phyloP scores from a whole-genome alignment of 805 yeast species.

The Maudiozyma saulgeensis region DNA sequence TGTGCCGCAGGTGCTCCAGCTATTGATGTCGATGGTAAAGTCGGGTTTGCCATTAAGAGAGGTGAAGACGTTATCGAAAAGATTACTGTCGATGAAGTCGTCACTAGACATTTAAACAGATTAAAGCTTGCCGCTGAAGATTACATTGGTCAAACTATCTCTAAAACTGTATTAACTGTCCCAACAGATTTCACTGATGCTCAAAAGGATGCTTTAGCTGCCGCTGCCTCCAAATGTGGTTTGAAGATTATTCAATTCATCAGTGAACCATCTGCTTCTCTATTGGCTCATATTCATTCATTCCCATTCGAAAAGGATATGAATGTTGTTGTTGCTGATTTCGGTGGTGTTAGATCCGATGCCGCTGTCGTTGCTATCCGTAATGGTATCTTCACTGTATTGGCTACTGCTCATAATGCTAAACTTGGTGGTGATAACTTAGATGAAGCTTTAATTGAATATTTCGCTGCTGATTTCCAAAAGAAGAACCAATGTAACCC shows the following conservation, averaged over 20 bases:
- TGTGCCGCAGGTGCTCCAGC: slow-evolving; percentile 46
- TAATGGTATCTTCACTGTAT: slow-evolving; percentile 85
- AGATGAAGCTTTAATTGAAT: slow-evolving; percentile 71
- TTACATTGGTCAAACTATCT: slow-evolving; percentile 71
- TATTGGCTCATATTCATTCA: slow-evolving; percentile 66
- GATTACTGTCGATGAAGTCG: slow-evolving; percentile 65
- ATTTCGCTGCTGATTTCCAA: slow-evolving; percentile 88
- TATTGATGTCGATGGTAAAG: slow-evolving; percentile 42
- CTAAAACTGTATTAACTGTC: slow-evolving; percentile 78
- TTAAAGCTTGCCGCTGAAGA: slow-evolving; percentile 86
- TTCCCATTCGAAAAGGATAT: slow-evolving; percentile 29
- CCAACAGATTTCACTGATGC: slow-evolving; percentile 78
- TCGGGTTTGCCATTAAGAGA: slow-evolving; percentile 51
- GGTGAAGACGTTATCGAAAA: slow-evolving; percentile 43
- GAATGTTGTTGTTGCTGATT: slow-evolving; percentile 74
- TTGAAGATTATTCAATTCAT: slow-evolving; percentile 77
- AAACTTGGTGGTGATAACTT: slow-evolving; percentile 82
- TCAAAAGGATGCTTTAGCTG: slow-evolving; percentile 56
- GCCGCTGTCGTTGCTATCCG: slow-evolving; percentile 89
- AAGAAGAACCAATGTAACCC: slow-evolving; percentile 80
- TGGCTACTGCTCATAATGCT: slow-evolving; percentile 75
- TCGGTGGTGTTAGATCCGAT: slow-evolving; percentile 93
- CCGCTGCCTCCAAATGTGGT: slow-evolving; percentile 61
- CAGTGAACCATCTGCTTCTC: slow-evolving; percentile 86
- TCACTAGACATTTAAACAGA: slow-evolving; percentile 74